Evolutionary conservation across 1,284 basidiomycete genomes (phyloP).

Genomic region (Coniferiporia sulphurascens): DNA sequence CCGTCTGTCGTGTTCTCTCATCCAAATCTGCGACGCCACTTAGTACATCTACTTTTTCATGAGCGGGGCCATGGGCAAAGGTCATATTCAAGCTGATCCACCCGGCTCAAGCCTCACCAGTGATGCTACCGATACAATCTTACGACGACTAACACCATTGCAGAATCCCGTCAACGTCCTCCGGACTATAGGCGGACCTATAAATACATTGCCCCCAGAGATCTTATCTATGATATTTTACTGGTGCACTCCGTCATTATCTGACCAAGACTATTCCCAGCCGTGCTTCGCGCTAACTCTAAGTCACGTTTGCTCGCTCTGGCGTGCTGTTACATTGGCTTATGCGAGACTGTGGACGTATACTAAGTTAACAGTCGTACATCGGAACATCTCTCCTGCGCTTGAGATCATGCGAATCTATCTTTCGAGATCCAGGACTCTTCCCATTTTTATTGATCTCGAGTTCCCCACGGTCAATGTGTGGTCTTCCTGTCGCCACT

Average conservation of each 20-base stretch:
- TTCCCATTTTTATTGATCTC: constrained; percentile 13
- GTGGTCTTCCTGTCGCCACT: constrained; percentile 1
- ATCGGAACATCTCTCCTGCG: constrained; percentile 5
- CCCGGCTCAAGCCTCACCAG: too few species aligned
- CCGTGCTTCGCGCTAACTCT: constrained; percentile 2
- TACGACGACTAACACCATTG: not conserved
- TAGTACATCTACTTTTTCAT: too few species aligned
- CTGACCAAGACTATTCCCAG: constrained; percentile 2
- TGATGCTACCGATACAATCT: not conserved
- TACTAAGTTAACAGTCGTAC: constrained; percentile 7
- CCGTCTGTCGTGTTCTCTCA: too few species aligned
- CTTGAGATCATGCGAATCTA: constrained; percentile 8
- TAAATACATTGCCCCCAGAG: constrained; percentile 11
- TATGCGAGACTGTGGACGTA: constrained; percentile 18
- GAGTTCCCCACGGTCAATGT: constrained; percentile 11
- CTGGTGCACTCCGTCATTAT: constrained; percentile 13
- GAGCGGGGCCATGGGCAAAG: too few species aligned
- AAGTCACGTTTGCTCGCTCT: constrained; percentile 13
- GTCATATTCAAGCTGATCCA: too few species aligned
- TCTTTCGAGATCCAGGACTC: constrained; percentile 3
- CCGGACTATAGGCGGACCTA: constrained; percentile 3
- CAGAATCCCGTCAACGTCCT: not conserved
- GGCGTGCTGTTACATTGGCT: constrained; percentile 4
- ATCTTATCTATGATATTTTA: constrained; percentile 16
- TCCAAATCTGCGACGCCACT: too few species aligned